Conservation (phyloP, 208 protist species). For the Herpetomonas samuelpessoai region DNA sequence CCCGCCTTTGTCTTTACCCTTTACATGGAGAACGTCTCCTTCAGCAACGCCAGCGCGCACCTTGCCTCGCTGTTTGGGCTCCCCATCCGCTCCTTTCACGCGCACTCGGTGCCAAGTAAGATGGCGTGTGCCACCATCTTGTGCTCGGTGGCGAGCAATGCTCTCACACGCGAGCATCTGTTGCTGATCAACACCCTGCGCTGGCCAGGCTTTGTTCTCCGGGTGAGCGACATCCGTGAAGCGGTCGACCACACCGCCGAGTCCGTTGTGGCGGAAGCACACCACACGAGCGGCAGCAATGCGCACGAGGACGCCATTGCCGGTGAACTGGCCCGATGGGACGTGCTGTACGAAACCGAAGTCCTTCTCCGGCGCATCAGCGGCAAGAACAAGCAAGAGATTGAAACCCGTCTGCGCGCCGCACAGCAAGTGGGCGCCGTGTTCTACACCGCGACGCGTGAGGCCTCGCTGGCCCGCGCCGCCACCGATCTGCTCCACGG, state of each 20-base stretch:
- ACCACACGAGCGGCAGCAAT: background rate
- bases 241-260: conserved; percentile 17
- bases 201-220: conserved; percentile 82
- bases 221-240: conserved; percentile 63
- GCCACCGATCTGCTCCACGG: conserved; percentile 84
- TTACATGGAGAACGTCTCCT: conserved; percentile 77
- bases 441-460: conserved; percentile 77
- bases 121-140: conserved; percentile 72
- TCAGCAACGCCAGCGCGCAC: conserved; percentile 78
- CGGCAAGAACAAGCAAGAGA: conserved; percentile 29
- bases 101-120: conserved; percentile 67
- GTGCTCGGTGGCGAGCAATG: conserved; percentile 58
- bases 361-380: conserved; percentile 70
- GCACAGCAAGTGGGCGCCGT: conserved; percentile 69
- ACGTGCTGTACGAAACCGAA: conserved; percentile 68
- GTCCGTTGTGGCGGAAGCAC: too few species aligned
- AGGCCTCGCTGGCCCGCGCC: conserved; percentile 62
- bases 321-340: conserved; percentile 59
- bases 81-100: conserved; percentile 54
- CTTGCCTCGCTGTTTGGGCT: conserved; percentile 65
- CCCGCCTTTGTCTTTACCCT: conserved; percentile 76
- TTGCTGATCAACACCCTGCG: conserved; percentile 87
- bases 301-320: conserved; percentile 23
- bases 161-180: conserved; percentile 59
- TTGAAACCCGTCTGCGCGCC: conserved; percentile 63